Conservation (phyloP, 805 yeast genomes). For the Sporopachydermia quercuum region DNA sequence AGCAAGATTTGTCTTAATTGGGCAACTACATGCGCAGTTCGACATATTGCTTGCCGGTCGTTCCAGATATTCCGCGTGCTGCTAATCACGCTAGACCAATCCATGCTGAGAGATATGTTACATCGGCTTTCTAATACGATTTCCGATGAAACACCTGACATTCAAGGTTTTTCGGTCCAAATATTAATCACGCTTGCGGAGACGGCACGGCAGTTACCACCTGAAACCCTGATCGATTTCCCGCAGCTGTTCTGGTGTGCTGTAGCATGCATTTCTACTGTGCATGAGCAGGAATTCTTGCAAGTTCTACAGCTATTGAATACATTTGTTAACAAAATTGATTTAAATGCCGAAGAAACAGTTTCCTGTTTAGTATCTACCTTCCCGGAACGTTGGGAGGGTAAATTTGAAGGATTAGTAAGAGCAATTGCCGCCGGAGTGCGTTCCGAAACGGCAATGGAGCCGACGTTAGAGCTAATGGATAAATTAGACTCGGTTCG, state of each 20-base stretch:
- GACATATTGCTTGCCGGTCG: constrained; percentile 94
- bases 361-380: constrained; percentile 71
- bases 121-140: constrained; percentile 87
- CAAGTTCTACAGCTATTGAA: constrained; percentile 74
- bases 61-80: constrained; percentile 84
- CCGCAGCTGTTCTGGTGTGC: constrained; percentile 95
- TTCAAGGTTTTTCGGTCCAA: constrained; percentile 95
- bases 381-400: constrained; percentile 94
- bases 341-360: constrained; percentile 71
- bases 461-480: constrained; percentile 56
- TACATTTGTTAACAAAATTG: constrained; percentile 76
- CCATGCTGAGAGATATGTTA: constrained; percentile 85
- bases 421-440: constrained; percentile 68
- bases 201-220: constrained; percentile 69
- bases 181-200: constrained; percentile 93
- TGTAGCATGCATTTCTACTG: constrained; percentile 78
- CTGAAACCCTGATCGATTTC: constrained; percentile 65
- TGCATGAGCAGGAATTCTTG: constrained; percentile 85
- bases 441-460: constrained; percentile 68
- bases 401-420: constrained; percentile 80
- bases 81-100: constrained; percentile 66
- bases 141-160: constrained; percentile 76
- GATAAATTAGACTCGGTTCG: constrained; percentile 53
- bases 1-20: constrained; percentile 67
- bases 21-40: constrained; percentile 96